Percentiles rank a stretch among this genome's conserved stretches.
Evolutionary conservation across 2,329 filamentous ascomycete species (phyloP).

Genomic region (Pestalotiopsis sp.): DNA sequence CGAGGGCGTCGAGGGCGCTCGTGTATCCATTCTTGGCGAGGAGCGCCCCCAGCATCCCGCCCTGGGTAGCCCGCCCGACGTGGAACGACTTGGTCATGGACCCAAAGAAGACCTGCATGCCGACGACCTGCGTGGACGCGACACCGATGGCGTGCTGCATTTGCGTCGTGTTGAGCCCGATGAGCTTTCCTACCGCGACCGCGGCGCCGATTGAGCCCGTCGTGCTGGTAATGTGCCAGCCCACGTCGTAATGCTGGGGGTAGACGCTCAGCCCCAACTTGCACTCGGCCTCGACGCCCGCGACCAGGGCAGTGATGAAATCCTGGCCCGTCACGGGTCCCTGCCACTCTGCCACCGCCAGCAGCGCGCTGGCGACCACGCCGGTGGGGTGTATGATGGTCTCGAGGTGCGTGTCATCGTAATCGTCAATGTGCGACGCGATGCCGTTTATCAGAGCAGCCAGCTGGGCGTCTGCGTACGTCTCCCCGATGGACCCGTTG

Average conservation of each 20-base stretch:
- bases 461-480: constrained; percentile 43
- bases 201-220: constrained; percentile 55
- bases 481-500: constrained; percentile 22
- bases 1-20: constrained; percentile 45
- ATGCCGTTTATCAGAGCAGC: constrained; percentile 57
- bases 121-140: constrained; percentile 53
- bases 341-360: constrained; percentile 47
- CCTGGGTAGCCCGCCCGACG: constrained; percentile 53
- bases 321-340: constrained; percentile 42
- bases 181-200: constrained; percentile 49
- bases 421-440: constrained; percentile 56
- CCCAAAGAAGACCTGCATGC: constrained; percentile 56
- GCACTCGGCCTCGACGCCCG: constrained; percentile 54
- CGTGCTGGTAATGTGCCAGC: constrained; percentile 58
- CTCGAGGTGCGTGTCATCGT: constrained; percentile 57
- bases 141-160: constrained; percentile 54
- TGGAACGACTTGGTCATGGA: constrained; percentile 59
- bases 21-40: constrained; percentile 49
- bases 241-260: constrained; percentile 55
- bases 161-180: constrained; percentile 38
- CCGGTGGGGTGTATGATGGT: constrained; percentile 58
- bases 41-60: constrained; percentile 43
- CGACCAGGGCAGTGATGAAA: constrained; percentile 52
- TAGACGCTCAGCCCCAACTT: constrained; percentile 54
- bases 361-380: constrained; percentile 49